phyloP scores from a whole-genome alignment of 179 eudicot genomes.

The Gypsophila paniculata region DNA sequence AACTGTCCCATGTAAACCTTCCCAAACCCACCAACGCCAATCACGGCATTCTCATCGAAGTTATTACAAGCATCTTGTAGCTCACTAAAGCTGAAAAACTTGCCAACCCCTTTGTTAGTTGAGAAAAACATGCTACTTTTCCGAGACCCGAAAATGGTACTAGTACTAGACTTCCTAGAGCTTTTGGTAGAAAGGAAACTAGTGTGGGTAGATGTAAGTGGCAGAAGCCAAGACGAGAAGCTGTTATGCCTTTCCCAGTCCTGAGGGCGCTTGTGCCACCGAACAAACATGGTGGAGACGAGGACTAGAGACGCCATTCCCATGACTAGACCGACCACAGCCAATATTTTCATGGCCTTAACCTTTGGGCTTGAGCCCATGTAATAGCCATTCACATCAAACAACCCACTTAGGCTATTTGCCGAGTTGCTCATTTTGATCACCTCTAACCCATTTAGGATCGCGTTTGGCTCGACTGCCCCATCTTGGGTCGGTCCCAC shows the following conservation, averaged over 20 bases:
- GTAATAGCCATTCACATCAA: slow-evolving; percentile 43
- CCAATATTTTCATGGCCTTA: slow-evolving; percentile 34
- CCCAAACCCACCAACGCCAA: slow-evolving; percentile 89
- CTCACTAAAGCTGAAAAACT: slow-evolving; percentile 55
- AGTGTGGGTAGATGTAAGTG: slow-evolving; percentile 49
- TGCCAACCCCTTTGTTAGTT: slow-evolving; percentile 57
- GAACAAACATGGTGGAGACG: slow-evolving; percentile 34
- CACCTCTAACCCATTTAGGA: slow-evolving; percentile 79
- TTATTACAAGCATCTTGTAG: slow-evolving; percentile 59
- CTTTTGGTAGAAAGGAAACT: slow-evolving; percentile 58
- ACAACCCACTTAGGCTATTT: slow-evolving; percentile 70
- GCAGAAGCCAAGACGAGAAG: slow-evolving; percentile 85
- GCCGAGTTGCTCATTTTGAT: slow-evolving; percentile 83
- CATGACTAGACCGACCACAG: slow-evolving; percentile 43
- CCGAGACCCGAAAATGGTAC: slow-evolving; percentile 32
- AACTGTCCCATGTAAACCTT: slow-evolving; percentile 71
- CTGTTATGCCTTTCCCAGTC: slow-evolving; percentile 56
- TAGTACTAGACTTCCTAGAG: slow-evolving; percentile 29
- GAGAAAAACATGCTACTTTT: slow-evolving; percentile 43
- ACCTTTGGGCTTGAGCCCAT: slow-evolving; percentile 28
- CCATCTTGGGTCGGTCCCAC: slow-evolving; percentile 51
- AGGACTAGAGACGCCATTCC: slow-evolving; percentile 43
- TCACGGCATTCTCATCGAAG: slow-evolving; percentile 62
- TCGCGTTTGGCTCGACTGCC: slow-evolving; percentile 54
- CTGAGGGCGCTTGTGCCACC: slow-evolving; percentile 52